Evolutionary conservation across 176 grass and related monocot genomes (phyloP), one percentile per base, ranked within the genome.

Genomic region (Triticum urartu): DNA sequence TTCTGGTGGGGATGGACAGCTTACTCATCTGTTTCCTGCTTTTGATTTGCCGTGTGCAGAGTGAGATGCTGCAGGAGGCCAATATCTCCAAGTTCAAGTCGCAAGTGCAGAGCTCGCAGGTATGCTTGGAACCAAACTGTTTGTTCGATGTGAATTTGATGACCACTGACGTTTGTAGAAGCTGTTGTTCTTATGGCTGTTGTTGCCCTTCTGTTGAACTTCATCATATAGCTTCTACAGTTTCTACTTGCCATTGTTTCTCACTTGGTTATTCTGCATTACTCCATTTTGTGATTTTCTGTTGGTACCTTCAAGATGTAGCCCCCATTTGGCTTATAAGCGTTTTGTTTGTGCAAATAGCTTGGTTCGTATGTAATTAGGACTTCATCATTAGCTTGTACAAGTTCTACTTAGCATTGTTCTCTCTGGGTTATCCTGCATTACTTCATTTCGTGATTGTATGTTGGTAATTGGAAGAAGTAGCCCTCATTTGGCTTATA

Each of bases 11-110:
- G 11, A 66, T 5, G 14, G 58, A 15, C 40, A 50, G 36, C 76
- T 50, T 78, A 28, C 34, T 67, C 45, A 40, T 47, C 65, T 12
- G 34, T 36, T 60, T 84, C 17, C 14, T 60, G 7, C 2, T 64
- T 24, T 75, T 79, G 65, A 14, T 54, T 86, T 24, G 14, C 64
- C 5, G 1, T 89, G 24, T 58, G 73, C 85, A 98, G 96, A 52
- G 88, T 71, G 96, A 92, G 84, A 95, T 98, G 96, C 85, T 91
- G 79, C 97, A 98, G 78, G 97, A 98, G 79, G 81, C 97, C 34
- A 86, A 87, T 71, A 86, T 94, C 83, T 95, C 97, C 69, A 95
- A 95, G 88, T 98, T 98, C 81, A 95, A 95, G 89, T 82, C 90
- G 28, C 88, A 98, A 87, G 92, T 94, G 64, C 79, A 89, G 61